Percentiles rank a stretch among this genome's conserved stretches.
phyloP scores from a whole-genome alignment of 345 rosid genomes.

The Physaria fendleri region DNA sequence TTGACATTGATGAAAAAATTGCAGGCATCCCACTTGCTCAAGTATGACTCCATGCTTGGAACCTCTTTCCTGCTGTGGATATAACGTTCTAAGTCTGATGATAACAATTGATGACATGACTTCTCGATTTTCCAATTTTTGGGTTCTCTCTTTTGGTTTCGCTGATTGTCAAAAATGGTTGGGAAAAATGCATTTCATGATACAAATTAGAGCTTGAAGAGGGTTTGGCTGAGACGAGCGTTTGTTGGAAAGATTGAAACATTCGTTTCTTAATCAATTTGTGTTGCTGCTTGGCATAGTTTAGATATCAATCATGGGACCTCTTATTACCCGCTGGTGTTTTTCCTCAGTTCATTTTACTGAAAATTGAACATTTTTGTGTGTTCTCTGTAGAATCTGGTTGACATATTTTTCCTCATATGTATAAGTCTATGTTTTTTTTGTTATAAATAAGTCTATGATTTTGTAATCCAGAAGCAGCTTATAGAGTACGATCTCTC shows the following conservation, averaged over 20 bases:
- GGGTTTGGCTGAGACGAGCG: background rate
- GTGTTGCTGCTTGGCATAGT: background rate
- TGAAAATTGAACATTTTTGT: no score
- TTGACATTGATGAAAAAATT: conserved; percentile 7
- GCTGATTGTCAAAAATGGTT: background rate
- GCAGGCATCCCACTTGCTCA: conserved; percentile 95
- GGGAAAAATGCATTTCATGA: background rate
- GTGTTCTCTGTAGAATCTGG: no score
- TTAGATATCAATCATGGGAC: background rate
- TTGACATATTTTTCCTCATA: no score
- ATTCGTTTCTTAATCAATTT: background rate
- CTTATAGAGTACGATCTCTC: background rate
- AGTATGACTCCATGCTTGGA: conserved; percentile 94
- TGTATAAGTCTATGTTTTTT: no score
- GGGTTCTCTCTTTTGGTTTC: background rate
- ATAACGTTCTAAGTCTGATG: background rate
- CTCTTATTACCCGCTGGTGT: background rate
- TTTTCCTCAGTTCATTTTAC: no score
- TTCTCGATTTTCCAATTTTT: background rate
- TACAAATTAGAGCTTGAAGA: background rate
- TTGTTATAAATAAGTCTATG: no score
- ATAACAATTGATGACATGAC: background rate
- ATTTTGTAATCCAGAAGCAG: background rate
- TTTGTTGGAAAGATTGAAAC: background rate
- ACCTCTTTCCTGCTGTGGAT: conserved; percentile 21